Evolutionary conservation across 148 eudicot genomes (phyloP), one percentile per base, ranked within the genome.

Genomic region (Chenopodium quinoa): DNA sequence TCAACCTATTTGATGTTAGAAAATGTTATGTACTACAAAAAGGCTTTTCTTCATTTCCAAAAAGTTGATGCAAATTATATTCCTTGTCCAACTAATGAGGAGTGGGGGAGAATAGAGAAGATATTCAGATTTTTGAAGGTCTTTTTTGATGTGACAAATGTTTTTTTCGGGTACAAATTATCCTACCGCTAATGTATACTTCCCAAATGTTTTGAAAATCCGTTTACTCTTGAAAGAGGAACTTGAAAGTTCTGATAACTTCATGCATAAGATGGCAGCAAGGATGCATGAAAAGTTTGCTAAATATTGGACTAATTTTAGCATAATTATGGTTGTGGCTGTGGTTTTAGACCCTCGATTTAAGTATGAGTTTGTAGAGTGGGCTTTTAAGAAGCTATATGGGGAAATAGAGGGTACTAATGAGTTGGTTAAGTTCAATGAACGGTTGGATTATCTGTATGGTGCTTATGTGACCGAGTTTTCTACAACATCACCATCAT

Each of bases 1-100:
- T 73, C 63, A 0, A 73, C 78, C 9, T 80, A 73, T 63, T 58
- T 23, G 0, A 80, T 63, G 78, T 11, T 80, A 10, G 60, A 73
- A 1, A 37, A 25, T 62, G 63, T 71, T 10, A 44, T 80, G 16
- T 80, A 62, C 3, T 64, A 63, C 7, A 19, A 31, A 34, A 72
- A 44, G 4, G 82, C 40, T 9, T 73, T 80, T 25, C 27, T 37
- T 44, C 37, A 73, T 60, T 29, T 44, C 23, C 10, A 11, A 22
- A 46, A 12, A 22, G 27, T 44, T 70, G 75, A 70, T 40, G 37
- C 47, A n/a, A 78, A 54, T 54, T 54, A 54, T 16, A 13, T 54
- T 54, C 58, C 14, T 14, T 54, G 58, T 14, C 58, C 19, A 54
- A 54, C 17, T 13, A 54, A 9, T 13, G 20, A 54, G 13, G 4